Conservation (phyloP, 225 moss, liverwort and hornwort genomes). For the Takakia lepidozioides region DNA sequence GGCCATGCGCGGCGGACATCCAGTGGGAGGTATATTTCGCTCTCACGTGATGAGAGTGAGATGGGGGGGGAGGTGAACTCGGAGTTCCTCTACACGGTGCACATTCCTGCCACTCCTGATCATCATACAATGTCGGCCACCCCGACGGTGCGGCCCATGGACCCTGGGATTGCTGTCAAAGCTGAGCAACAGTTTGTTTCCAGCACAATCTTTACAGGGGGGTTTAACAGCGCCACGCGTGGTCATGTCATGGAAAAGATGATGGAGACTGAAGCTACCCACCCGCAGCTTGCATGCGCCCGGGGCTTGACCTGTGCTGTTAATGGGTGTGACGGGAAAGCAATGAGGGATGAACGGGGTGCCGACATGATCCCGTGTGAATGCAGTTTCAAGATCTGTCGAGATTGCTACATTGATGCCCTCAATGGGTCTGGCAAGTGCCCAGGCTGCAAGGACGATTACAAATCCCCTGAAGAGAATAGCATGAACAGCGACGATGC, state of each 20-base stretch:
- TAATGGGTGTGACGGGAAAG: slow-evolving; percentile 66
- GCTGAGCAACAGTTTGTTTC: slow-evolving; percentile 89
- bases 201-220: slow-evolving; percentile 90
- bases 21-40: slow-evolving; percentile 69
- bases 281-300: slow-evolving; percentile 69
- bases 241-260: slow-evolving; percentile 96
- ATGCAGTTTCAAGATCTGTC: slow-evolving; percentile 72
- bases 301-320: slow-evolving; percentile 43
- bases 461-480: slow-evolving; percentile 29
- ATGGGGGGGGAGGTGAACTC: slow-evolving; percentile 69
- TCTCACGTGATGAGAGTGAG: slow-evolving; percentile 71
- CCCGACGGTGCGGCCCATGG: slow-evolving; percentile 26
- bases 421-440: slow-evolving; percentile 43
- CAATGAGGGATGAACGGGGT: slow-evolving; percentile 74
- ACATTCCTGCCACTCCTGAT: slow-evolving; percentile 79
- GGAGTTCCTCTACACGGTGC: slow-evolving; percentile 72
- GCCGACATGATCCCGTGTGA: slow-evolving; percentile 79
- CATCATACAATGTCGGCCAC: slow-evolving; percentile 59
- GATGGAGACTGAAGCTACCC: slow-evolving; percentile 46
- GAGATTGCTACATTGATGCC: slow-evolving; percentile 83
- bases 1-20: slow-evolving; percentile 57
- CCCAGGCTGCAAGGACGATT: slow-evolving; percentile 89
- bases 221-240: slow-evolving; percentile 69
- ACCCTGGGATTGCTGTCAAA: slow-evolving; percentile 51
- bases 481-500: slow-evolving; percentile 15